Evolutionary conservation across 495 filamentous ascomycete genomes (phyloP), one percentile per base, ranked within the genome.

Genomic region (Lichina pygmaea): DNA sequence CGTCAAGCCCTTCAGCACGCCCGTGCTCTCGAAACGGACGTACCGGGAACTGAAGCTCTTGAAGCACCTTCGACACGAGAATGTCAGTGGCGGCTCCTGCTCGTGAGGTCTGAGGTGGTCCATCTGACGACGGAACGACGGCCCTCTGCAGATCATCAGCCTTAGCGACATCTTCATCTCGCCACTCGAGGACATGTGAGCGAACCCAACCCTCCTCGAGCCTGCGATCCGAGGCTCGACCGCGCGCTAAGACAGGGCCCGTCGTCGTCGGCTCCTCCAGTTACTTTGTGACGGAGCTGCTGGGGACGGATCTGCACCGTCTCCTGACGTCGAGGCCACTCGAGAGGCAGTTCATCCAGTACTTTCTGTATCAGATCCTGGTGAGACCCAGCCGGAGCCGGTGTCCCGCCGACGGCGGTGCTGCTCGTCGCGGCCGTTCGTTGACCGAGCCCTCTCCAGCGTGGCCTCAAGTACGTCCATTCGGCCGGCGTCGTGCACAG

Each of bases 131-230:
- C 13, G 6, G 13, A 33, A 34, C 10, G 49, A 46, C 33, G 43
- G 42, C 39, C 45, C 43, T 44, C 50, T 53, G 42, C 53, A 94
- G 86, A 80, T 97, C 54, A 97, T 97, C 55, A 92, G 85, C 53
- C 69, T 97, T 51, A 95, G 85, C 66, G 89, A 97, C 59, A 94
- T 97, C 64, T 97, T 97, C 65, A 97, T 97, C 59, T 97, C 89
- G 17, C 89, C 89, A 12, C 74, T 97, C 42, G 89, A 97, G 64
- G 89, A 97, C 57, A 92, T 97, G 85, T 94, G 73, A 48, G 78
- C 58, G n/a, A 17, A 42, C n/a, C 40, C 13, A 45, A 24, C 16
- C 33, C 33, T 31, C 4, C 12, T 6, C 41, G 7, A n/a, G 15
- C 13, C 2, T 12, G 5, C 33, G 16, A 24, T 42, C 9, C 45